Base-by-base conservation (phyloP, 2,329 filamentous ascomycete species). In the Penicillium sp. region DNA sequence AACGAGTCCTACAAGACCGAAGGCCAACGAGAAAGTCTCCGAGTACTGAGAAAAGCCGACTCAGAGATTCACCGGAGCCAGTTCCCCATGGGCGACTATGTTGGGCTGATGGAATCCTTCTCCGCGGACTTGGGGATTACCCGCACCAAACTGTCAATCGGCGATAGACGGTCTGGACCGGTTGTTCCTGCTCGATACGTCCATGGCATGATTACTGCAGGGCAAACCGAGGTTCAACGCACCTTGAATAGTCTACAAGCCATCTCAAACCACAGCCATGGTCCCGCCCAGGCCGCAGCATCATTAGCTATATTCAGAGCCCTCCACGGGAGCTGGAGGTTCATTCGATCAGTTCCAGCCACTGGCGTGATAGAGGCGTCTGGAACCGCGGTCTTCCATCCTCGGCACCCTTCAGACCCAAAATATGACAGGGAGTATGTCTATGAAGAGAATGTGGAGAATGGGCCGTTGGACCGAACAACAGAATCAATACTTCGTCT, bases 1-100 rank as follows among this genome's bases (percentile, higher is more conserved):
- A 15, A 48, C 27, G n/a, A 53, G 37, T 38, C 67, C 1, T 58
- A 66, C 1, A 46, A 61, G 2, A 60, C 58, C 52, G 45, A 48
- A 13, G 12, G 49, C 1, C 62, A 66, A 57, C 55, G 63, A 45
- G 15, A 58, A 62, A 42, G 49, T 0, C 53, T 68, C 3, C 61
- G 65, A 31, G 44, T 47, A 23, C 56, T 62, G 27, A 59, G 57
- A 50, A 38, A 49, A 3, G 49, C 51, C 13, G 51, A 56, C 9
- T 45, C 45, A 4, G 33, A 49, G 6, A 28, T 60, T 40, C 45
- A 64, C 31, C 57, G 86, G 66, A 53, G 77, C 1, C 89, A 93
- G 59, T 93, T 90, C 58, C 89, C 88, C 32, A 91, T 92, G 84
- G 84, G 84, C 8, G 89, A 95, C 67, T 92, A 91, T 65, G 69